Evolutionary conservation across 1,284 basidiomycete genomes (phyloP), one percentile per base, ranked within the genome.

Genomic region (Ceratorhiza oryzae-sativae): DNA sequence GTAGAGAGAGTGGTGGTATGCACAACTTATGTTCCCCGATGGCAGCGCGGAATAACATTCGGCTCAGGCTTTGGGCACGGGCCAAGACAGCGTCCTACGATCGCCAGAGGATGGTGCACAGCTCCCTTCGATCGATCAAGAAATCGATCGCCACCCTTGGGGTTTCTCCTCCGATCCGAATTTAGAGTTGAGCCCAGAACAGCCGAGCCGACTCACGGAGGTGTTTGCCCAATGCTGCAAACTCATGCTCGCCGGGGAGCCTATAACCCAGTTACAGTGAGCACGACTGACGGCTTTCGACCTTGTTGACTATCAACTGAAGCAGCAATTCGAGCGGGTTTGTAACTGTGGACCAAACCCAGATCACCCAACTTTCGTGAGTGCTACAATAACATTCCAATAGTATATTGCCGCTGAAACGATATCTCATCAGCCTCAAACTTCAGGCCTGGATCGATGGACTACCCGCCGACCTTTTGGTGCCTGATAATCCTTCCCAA

Each of bases 401-500:
- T 23, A 36, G 27, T 5, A 36, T 39, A 39, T 39, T 6, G 13
- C 36, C 36, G 18, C 20, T 18, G 18, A 58, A n/a, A 58, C n/a
- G 9, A 23, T 3, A 39, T 12, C 10, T 41, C 30, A 20, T 2
- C 12, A 58, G 56, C 8, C 15, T 36, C 9, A 39, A n/a, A 32
- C 32, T 58, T 18, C 34, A 58, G 18, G 39, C 15, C 25, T 58
- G 56, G 56, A 15, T 58, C 18, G 30, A 58, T 20, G 15, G n/a
- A 12, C 20, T 58, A 1, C 56, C 56, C 9, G 32, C 20, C n/a
- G 56, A 36, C 10, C 56, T 58, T 36, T 13, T 20, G 32, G 20
- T 39, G 10, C 13, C 32, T 8, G 56, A 58, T 5, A 3, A 36
- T 25, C 84, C 83, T 23, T 15, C 6, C 36, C 81, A 81, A 5